Evolutionary conservation across 2,329 filamentous ascomycete genomes (phyloP), one percentile per base, ranked within the genome.

Genomic region (Sarocladium kiliense): DNA sequence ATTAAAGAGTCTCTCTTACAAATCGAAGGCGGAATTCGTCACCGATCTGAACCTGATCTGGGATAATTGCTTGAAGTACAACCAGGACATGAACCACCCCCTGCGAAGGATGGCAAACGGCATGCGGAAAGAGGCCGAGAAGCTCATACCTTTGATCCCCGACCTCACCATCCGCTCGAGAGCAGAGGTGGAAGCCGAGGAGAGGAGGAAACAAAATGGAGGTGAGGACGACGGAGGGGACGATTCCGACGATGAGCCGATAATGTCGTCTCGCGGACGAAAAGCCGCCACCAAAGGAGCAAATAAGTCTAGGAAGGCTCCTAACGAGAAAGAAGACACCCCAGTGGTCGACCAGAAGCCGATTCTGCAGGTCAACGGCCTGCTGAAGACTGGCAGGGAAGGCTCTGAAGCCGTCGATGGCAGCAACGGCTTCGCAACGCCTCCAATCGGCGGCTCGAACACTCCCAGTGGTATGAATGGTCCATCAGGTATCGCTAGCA

Each of bases 71-170:
- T 77, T 99, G 55, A 91, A 88, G 64, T 99, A 97, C 71, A 99
- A 99, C 68, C 88, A 90, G 61, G 91, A 95, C 59, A 87, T 91
- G 63, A 85, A 86, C 58, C 91, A 97, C 65, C 90, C 89, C 25
- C 77, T 97, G 51, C 84, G 94, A 42, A 91, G 94, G 66, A 95
- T 97, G 78, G 94, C 94, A 12, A 86, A 96, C 57, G 89, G 91
- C 60, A 97, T 99, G 94, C 86, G 91, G 62, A 97, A 94, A 68
- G 92, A 97, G 72, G 96, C 94, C 1, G 93, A 97, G 72, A 97
- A 97, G 71, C 82, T 99, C 41, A 92, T 96, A 14, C 92, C 92
- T 5, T 76, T 97, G 39, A 99, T 99, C 58, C 94, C 94, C 0
- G 94, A 99, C 61, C 88, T 99, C 61, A 81, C 86, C 23, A 91